A percentile compares a stretch with the other conserved stretches of the same genome.
Evolutionary conservation across 805 yeast genomes (phyloP).

Genomic region (Kuraishia piskuri): DNA sequence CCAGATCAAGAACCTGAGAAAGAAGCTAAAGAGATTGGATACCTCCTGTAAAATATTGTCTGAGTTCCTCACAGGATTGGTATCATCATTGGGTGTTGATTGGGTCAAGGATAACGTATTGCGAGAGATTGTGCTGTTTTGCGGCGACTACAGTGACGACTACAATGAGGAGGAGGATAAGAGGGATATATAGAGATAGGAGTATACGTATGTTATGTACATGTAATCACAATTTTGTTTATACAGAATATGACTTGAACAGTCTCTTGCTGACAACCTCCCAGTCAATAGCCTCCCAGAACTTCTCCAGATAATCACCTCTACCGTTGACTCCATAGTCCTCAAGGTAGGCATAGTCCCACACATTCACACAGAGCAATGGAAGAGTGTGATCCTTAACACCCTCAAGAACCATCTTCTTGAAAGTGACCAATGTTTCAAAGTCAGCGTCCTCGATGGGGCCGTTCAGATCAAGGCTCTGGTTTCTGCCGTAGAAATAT

Average conservation of each 20-base stretch:
- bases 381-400: conserved; percentile 63
- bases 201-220: background rate
- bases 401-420: conserved; percentile 28
- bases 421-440: conserved; percentile 33
- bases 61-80: conserved; percentile 21
- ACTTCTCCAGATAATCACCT: conserved; percentile 61
- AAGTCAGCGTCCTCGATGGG: conserved; percentile 51
- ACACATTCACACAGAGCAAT: conserved; percentile 66
- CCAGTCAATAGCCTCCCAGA: conserved; percentile 84
- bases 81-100: conserved; percentile 25
- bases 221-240: background rate
- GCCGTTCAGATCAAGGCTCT: conserved; percentile 68
- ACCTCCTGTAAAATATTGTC: conserved; percentile 6
- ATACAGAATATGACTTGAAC: conserved; percentile 11
- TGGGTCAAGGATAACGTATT: conserved; percentile 22
- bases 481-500: conserved; percentile 59
- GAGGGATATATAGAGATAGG: background rate
- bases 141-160: conserved; percentile 7
- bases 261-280: conserved; percentile 46
- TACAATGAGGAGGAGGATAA: conserved; percentile 7
- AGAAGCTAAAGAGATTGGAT: conserved; percentile 8
- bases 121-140: conserved; percentile 11
- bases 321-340: conserved; percentile 82
- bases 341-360: conserved; percentile 82
- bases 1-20: background rate